Percentiles rank a stretch among this genome's conserved stretches.
phyloP scores from a whole-genome alignment of 352 stramenopile genomes.

The Globisporangium nagaii region DNA sequence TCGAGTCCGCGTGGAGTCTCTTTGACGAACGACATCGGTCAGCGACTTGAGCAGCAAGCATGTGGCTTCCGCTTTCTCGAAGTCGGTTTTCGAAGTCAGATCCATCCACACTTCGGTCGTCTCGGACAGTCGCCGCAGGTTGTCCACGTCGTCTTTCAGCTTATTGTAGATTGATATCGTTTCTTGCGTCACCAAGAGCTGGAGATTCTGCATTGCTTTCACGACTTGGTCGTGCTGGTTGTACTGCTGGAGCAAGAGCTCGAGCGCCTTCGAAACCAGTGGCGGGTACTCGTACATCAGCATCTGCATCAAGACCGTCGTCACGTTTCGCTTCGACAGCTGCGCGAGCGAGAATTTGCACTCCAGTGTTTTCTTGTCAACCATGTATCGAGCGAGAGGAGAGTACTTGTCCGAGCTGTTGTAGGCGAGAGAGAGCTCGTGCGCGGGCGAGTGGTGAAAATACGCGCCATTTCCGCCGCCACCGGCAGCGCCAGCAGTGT shows the following conservation, averaged over 20 bases:
- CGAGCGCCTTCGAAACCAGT: conserved; percentile 63
- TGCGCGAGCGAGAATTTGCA: conserved; percentile 54
- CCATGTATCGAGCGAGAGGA: conserved; percentile 40
- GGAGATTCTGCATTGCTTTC: conserved; percentile 55
- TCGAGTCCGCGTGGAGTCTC: not conserved
- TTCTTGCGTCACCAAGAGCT: conserved; percentile 53
- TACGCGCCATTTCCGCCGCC: conserved; percentile 14
- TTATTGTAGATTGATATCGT: conserved; percentile 65
- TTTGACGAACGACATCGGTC: conserved; percentile 21
- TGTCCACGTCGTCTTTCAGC: conserved; percentile 61
- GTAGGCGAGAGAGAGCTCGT: conserved; percentile 15
- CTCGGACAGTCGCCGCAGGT: conserved; percentile 51
- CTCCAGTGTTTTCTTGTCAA: conserved; percentile 39
- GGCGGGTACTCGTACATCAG: conserved; percentile 77
- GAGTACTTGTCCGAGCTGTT: conserved; percentile 32
- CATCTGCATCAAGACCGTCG: conserved; percentile 69
- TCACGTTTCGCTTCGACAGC: conserved; percentile 34
- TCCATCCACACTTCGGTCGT: conserved; percentile 83
- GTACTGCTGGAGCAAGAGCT: conserved; percentile 66
- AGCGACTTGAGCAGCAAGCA: conserved; percentile 44
- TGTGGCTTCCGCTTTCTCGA: conserved; percentile 45
- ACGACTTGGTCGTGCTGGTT: conserved; percentile 71
- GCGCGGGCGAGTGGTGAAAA: conserved; percentile 7
- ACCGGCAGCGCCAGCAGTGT: not conserved
- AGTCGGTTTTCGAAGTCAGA: conserved; percentile 66